Evolutionary conservation across 2,329 filamentous ascomycete genomes (phyloP).

Genomic region (Zalaria sp.): DNA sequence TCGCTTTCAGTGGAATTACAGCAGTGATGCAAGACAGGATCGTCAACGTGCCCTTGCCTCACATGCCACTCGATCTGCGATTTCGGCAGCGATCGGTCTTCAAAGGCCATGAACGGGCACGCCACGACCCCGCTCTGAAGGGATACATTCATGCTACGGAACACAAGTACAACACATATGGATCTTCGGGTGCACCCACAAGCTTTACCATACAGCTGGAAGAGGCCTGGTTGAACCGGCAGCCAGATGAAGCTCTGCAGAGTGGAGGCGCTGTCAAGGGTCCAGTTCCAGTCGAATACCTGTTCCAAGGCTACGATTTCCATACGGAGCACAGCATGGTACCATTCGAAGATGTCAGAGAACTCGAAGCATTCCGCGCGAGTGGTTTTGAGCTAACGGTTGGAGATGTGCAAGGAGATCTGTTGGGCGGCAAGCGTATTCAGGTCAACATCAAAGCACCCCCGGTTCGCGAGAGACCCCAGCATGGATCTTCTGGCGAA

Average conservation of each 20-base stretch:
- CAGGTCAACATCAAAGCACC: neutral
- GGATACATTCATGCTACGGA: slow-evolving; percentile 3
- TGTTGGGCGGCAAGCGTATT: slow-evolving; percentile 4
- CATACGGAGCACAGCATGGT: neutral
- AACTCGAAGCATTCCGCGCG: neutral
- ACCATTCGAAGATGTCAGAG: neutral
- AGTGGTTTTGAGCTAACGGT: neutral
- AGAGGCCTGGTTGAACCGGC: neutral
- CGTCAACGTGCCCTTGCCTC: slow-evolving; percentile 2
- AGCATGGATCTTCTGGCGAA: neutral
- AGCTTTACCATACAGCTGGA: neutral
- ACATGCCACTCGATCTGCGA: slow-evolving; percentile 3
- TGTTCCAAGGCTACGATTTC: slow-evolving; percentile 6
- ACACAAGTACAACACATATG: slow-evolving; percentile 1
- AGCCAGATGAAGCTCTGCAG: neutral
- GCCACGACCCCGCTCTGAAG: neutral
- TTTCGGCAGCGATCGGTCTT: slow-evolving; percentile 1
- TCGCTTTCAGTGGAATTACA: slow-evolving; percentile 1
- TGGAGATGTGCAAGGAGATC: slow-evolving; percentile 2
- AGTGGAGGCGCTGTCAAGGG: neutral
- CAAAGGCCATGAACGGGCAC: neutral
- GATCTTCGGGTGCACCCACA: neutral
- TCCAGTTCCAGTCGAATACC: slow-evolving; percentile 1
- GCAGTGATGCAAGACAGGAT: slow-evolving; percentile 1
- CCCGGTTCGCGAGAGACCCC: neutral